Evolutionary conservation across 768 basidiomycete species (phyloP).

Genomic region (Pleurotus sapidus): DNA sequence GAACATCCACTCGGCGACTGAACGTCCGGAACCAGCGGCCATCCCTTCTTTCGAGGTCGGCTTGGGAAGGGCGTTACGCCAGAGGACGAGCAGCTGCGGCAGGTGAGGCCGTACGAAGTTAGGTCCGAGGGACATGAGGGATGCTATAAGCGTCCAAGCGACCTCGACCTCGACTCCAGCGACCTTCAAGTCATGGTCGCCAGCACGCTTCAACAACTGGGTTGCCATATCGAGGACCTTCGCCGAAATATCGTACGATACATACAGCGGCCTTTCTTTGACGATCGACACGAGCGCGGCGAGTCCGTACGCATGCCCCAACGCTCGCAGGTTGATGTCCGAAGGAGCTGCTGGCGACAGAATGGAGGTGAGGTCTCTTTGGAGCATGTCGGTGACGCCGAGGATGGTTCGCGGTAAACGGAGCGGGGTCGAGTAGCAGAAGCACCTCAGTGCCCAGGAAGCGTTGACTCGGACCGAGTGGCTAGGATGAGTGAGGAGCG

Average conservation of each 20-base stretch:
- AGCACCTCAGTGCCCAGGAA: constrained; percentile 85
- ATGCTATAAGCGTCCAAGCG: constrained; percentile 90
- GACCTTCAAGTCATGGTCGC: constrained; percentile 84
- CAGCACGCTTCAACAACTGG: constrained; percentile 84
- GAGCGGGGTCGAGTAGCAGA: constrained; percentile 87
- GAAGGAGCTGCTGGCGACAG: constrained; percentile 68
- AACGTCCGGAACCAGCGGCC: constrained; percentile 53
- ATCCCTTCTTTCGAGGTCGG: constrained; percentile 82
- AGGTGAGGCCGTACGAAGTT: constrained; percentile 93
- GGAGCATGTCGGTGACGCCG: constrained; percentile 74
- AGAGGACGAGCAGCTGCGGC: constrained; percentile 90
- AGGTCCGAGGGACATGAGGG: constrained; percentile 89
- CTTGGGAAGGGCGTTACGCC: constrained; percentile 97
- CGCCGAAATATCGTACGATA: constrained; percentile 89
- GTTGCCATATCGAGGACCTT: constrained; percentile 92
- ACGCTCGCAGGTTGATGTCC: constrained; percentile 66
- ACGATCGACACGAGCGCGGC: constrained; percentile 85
- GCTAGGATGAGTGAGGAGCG: constrained; percentile 82
- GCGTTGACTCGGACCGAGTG: constrained; percentile 86
- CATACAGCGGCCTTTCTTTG: constrained; percentile 85
- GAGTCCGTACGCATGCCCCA: constrained; percentile 90
- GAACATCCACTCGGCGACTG: constrained; percentile 84
- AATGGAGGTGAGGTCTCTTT: constrained; percentile 75
- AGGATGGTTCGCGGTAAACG: constrained; percentile 79
- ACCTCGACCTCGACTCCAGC: constrained; percentile 88